phyloP scores from a whole-genome alignment of 208 protist genomes.

The Trypanosoma platydactyli region DNA sequence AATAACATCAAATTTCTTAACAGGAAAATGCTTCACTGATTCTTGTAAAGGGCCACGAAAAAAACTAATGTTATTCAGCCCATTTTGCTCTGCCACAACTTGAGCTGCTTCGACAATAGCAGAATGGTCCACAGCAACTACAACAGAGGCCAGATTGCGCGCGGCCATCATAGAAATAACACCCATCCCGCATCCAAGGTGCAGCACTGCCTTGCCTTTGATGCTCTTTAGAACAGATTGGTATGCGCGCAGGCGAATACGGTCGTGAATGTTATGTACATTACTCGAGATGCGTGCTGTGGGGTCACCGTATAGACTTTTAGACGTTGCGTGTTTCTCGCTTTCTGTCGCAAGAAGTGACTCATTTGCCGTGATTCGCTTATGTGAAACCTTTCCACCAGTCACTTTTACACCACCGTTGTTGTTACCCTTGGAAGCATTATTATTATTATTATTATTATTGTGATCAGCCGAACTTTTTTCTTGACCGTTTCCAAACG shows the following conservation, averaged over 20 bases:
- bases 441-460: slow-evolving; percentile 15
- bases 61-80: slow-evolving; percentile 72
- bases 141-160: slow-evolving; percentile 58
- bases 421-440: background rate
- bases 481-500: background rate
- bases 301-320: slow-evolving; percentile 82
- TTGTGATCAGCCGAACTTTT: slow-evolving; percentile 19
- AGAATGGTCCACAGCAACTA: slow-evolving; percentile 83
- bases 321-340: slow-evolving; percentile 84
- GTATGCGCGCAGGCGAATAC: slow-evolving; percentile 75
- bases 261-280: slow-evolving; percentile 64
- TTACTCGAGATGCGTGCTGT: slow-evolving; percentile 83
- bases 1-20: slow-evolving; percentile 81
- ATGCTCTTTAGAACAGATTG: slow-evolving; percentile 70
- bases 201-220: slow-evolving; percentile 86
- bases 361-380: slow-evolving; percentile 55
- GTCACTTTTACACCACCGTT: background rate
- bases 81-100: slow-evolving; percentile 83
- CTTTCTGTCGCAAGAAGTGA: slow-evolving; percentile 80
- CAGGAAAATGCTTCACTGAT: slow-evolving; percentile 60
- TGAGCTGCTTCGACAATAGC: slow-evolving; percentile 77
- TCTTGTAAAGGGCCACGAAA: slow-evolving; percentile 76
- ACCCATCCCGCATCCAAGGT: slow-evolving; percentile 87
- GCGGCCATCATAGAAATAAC: slow-evolving; percentile 88
- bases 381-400: background rate